phyloP scores from a whole-genome alignment of 257 asterid genomes.

The Echium plantagineum region DNA sequence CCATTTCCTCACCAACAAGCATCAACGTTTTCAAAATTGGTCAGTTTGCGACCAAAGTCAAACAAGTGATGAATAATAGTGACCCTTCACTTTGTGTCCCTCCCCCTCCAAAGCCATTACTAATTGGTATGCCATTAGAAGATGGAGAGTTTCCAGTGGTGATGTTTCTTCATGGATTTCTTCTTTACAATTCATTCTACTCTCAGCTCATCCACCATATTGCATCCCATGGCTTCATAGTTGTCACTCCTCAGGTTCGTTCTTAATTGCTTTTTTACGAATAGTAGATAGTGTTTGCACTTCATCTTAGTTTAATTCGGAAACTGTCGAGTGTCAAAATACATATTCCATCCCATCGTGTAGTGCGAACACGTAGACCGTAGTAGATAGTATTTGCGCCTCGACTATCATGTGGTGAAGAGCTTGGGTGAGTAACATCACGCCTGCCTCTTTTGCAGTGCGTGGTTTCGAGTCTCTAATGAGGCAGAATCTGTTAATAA shows the following conservation, averaged over 20 bases:
- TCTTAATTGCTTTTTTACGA: not conserved
- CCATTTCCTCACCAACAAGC: slow-evolving; percentile 18
- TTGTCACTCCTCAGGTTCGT: slow-evolving; percentile 77
- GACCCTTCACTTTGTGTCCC: slow-evolving; percentile 5
- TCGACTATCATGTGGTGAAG: no score
- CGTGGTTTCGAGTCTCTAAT: no score
- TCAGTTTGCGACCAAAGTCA: slow-evolving; percentile 25
- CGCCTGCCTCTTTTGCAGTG: no score
- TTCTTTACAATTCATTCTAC: slow-evolving; percentile 72
- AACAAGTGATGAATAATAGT: slow-evolving; percentile 8
- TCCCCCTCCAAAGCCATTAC: slow-evolving; percentile 53
- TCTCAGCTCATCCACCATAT: slow-evolving; percentile 69
- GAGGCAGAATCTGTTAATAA: no score
- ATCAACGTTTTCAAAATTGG: slow-evolving; percentile 36
- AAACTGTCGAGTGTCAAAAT: no score
- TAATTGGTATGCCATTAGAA: slow-evolving; percentile 46
- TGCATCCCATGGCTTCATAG: slow-evolving; percentile 78
- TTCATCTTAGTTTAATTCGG: no score
- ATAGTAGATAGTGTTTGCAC: no score
- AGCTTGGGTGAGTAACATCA: no score
- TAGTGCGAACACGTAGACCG: no score
- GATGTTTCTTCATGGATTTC: slow-evolving; percentile 72
- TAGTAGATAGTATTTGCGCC: no score
- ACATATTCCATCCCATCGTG: no score
- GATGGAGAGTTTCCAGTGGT: slow-evolving; percentile 55